phyloP scores from a whole-genome alignment of 805 yeast genomes.

The Candida koratica region DNA sequence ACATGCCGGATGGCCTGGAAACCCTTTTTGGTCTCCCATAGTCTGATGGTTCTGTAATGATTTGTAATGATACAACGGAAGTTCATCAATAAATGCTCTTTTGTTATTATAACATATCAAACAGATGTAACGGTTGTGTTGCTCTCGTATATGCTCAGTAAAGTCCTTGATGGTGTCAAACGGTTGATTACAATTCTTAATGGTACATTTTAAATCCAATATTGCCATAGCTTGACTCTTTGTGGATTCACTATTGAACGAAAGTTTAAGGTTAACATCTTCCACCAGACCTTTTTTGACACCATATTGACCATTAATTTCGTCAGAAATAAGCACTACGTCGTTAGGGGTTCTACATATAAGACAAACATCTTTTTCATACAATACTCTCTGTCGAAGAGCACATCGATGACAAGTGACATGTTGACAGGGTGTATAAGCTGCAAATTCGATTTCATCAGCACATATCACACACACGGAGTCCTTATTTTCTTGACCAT shows the following conservation, averaged over 20 bases:
- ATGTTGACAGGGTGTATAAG: conserved; percentile 82
- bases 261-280: conserved; percentile 49
- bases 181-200: conserved; percentile 33
- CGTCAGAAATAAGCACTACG: conserved; percentile 54
- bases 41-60: conserved; percentile 67
- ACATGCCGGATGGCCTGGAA: conserved; percentile 87
- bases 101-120: conserved; percentile 73
- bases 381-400: conserved; percentile 77
- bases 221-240: conserved; percentile 47
- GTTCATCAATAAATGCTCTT: conserved; percentile 71
- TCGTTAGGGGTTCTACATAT: conserved; percentile 76
- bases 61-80: conserved; percentile 55
- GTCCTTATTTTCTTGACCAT: conserved; percentile 4
- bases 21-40: conserved; percentile 73
- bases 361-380: conserved; percentile 68
- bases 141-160: conserved; percentile 59
- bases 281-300: conserved; percentile 34
- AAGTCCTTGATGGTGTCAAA: conserved; percentile 53
- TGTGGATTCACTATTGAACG: conserved; percentile 55
- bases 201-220: conserved; percentile 54
- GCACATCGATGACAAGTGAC: conserved; percentile 78
- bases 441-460: conserved; percentile 56
- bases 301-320: conserved; percentile 30
- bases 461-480: conserved; percentile 79
- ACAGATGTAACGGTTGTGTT: conserved; percentile 66